Conservation (phyloP, 2,329 filamentous ascomycete species). For the Penicillium hesseltinei region DNA sequence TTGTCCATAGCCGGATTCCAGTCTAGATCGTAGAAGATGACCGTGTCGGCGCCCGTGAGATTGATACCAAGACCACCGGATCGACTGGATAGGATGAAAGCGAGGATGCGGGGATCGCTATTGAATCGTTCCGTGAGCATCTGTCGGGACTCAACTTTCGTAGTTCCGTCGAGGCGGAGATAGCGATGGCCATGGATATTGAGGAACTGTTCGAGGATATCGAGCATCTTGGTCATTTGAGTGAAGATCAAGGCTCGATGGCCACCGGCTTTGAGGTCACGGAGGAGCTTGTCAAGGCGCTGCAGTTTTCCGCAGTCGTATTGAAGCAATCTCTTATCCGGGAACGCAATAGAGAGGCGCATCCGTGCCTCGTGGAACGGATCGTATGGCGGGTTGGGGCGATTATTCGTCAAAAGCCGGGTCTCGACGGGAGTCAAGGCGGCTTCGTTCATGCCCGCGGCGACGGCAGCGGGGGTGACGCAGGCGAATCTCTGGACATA, state of each 20-base stretch:
- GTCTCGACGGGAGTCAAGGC: slow-evolving; percentile 64
- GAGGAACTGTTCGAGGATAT: slow-evolving; percentile 95
- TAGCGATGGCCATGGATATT: slow-evolving; percentile 98
- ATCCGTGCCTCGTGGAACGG: slow-evolving; percentile 93
- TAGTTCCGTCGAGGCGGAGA: slow-evolving; percentile 90
- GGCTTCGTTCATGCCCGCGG: slow-evolving; percentile 69
- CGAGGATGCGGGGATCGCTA: slow-evolving; percentile 84
- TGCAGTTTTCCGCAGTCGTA: slow-evolving; percentile 98
- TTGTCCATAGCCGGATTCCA: slow-evolving; percentile 99
- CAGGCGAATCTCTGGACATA: slow-evolving; percentile 86
- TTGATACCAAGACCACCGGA: slow-evolving; percentile 96
- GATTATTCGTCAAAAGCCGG: slow-evolving; percentile 41
- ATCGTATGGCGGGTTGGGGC: slow-evolving; percentile 61
- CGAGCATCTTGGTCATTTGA: slow-evolving; percentile 97
- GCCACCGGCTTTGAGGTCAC: slow-evolving; percentile 81
- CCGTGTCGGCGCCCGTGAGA: slow-evolving; percentile 90
- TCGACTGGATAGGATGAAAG: slow-evolving; percentile 91
- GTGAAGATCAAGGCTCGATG: slow-evolving; percentile 97
- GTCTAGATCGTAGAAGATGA: slow-evolving; percentile 98
- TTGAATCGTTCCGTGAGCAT: slow-evolving; percentile 97
- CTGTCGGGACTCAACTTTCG: slow-evolving; percentile 92
- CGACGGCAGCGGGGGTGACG: slow-evolving; percentile 83
- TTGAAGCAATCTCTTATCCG: slow-evolving; percentile 91
- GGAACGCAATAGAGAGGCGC: slow-evolving; percentile 91
- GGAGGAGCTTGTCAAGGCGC: slow-evolving; percentile 78